A percentile compares a stretch with the other conserved stretches of the same genome.
Evolutionary conservation across 2,329 filamentous ascomycete genomes (phyloP).

Genomic region (Colletotrichum nymphaeae): DNA sequence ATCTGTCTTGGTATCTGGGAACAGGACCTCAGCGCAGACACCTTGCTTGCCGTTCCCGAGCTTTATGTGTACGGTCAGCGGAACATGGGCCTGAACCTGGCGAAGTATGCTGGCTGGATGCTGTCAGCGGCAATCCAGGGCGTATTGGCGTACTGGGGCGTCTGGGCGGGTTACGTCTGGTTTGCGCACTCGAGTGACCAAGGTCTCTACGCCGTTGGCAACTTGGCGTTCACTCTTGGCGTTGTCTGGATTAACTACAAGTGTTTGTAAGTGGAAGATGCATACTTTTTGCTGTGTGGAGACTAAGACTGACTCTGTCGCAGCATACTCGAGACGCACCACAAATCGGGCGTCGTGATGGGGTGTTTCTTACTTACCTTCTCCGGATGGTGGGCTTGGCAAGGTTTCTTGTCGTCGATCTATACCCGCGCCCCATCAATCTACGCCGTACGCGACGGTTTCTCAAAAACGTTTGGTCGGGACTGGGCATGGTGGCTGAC

Average conservation of each 20-base stretch:
- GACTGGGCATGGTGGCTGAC: slow-evolving; percentile 81
- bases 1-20: slow-evolving; percentile 94
- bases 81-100: slow-evolving; percentile 77
- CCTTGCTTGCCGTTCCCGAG: slow-evolving; percentile 91
- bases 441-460: slow-evolving; percentile 77
- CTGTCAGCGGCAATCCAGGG: slow-evolving; percentile 79
- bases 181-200: slow-evolving; percentile 70
- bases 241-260: slow-evolving; percentile 82
- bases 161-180: slow-evolving; percentile 63
- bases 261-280: slow-evolving; percentile 70
- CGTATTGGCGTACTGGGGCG: slow-evolving; percentile 77
- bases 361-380: slow-evolving; percentile 68
- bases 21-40: slow-evolving; percentile 86
- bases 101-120: slow-evolving; percentile 82
- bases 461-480: slow-evolving; percentile 74
- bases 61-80: slow-evolving; percentile 87
- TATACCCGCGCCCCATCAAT: slow-evolving; percentile 61
- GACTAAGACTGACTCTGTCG: slow-evolving; percentile 37
- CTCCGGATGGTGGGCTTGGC: slow-evolving; percentile 79
- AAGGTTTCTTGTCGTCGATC: slow-evolving; percentile 73
- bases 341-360: slow-evolving; percentile 75
- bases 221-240: slow-evolving; percentile 76
- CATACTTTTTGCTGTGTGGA: too few relatives aligned
- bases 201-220: slow-evolving; percentile 79
- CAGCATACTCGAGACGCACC: slow-evolving; percentile 80